phyloP scores from a whole-genome alignment of 2,329 filamentous ascomycete genomes.

The Aspergillus sp. region DNA sequence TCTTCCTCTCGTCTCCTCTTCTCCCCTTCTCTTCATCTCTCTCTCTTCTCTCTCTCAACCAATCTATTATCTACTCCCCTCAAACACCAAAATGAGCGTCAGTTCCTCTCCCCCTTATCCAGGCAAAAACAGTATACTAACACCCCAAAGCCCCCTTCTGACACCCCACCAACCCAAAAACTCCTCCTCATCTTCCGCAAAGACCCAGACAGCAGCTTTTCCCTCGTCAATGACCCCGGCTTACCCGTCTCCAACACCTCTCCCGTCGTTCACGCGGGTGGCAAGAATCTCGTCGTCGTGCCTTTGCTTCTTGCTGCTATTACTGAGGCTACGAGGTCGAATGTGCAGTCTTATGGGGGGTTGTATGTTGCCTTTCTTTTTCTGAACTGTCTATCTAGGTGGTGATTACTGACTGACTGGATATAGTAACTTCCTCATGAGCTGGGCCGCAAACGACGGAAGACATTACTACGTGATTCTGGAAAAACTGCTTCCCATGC shows the following conservation, averaged over 20 bases:
- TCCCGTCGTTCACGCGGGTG: not conserved
- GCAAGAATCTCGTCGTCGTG: not conserved
- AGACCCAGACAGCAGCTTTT: not conserved
- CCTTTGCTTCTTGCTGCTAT: not conserved
- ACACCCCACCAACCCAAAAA: not conserved
- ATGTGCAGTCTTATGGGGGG: not conserved
- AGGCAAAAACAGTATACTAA: not conserved
- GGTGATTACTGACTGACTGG: not conserved
- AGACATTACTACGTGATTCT: not conserved
- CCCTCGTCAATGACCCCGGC: constrained; percentile 1
- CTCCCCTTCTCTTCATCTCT: not conserved
- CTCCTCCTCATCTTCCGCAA: constrained; percentile 2
- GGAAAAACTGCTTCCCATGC: not conserved
- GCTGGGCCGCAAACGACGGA: not conserved
- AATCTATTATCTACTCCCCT: not conserved
- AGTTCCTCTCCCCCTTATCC: not conserved
- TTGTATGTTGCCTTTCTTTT: not conserved
- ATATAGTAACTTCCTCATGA: constrained; percentile 1
- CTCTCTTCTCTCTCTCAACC: not conserved
- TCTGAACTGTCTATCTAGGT: not conserved
- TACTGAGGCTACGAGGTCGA: not conserved
- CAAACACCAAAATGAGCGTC: not conserved
- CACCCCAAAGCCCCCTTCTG: not conserved
- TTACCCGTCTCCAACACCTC: not conserved
- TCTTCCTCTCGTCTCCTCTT: not conserved